phyloP scores from a whole-genome alignment of 2,329 filamentous ascomycete genomes.

The Bertia moriformis region DNA sequence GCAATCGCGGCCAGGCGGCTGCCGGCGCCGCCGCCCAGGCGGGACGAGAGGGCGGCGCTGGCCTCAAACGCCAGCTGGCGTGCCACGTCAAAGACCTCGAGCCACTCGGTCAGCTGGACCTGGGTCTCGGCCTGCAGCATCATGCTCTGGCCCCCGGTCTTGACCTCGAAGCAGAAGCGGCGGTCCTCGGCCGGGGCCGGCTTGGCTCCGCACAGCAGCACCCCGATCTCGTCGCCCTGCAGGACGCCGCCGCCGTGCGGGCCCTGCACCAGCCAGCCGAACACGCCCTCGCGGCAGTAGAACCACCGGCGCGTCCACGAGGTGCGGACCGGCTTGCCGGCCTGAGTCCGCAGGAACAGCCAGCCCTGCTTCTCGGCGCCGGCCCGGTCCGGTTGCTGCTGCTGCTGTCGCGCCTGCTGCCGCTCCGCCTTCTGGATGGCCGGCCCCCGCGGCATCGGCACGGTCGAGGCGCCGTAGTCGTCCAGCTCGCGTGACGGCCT shows the following conservation, averaged over 20 bases:
- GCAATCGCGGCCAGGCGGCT: no score
- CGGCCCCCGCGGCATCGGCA: slow-evolving; percentile 75
- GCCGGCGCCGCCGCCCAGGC: slow-evolving; percentile 29
- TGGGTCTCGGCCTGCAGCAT: slow-evolving; percentile 89
- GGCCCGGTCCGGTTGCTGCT: slow-evolving; percentile 4
- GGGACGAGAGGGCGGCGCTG: slow-evolving; percentile 34
- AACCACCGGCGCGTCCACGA: slow-evolving; percentile 88
- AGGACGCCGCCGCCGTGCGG: slow-evolving; percentile 76
- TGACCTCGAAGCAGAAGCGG: slow-evolving; percentile 94
- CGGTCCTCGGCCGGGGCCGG: slow-evolving; percentile 85
- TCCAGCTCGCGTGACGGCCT: slow-evolving; percentile 85
- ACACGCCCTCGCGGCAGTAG: slow-evolving; percentile 88
- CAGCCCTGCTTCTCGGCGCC: slow-evolving; percentile 80
- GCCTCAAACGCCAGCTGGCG: slow-evolving; percentile 84
- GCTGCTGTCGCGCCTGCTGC: slow-evolving; percentile 4
- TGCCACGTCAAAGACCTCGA: slow-evolving; percentile 80
- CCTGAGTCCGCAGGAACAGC: slow-evolving; percentile 69
- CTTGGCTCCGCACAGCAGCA: slow-evolving; percentile 82
- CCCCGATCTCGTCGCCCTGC: slow-evolving; percentile 90
- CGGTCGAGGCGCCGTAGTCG: slow-evolving; percentile 78
- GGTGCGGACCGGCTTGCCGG: slow-evolving; percentile 80
- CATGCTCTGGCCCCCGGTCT: slow-evolving; percentile 86
- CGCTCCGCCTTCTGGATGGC: slow-evolving; percentile 11
- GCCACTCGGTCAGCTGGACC: slow-evolving; percentile 81
- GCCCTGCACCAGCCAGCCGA: slow-evolving; percentile 82